Evolutionary conservation across 2,329 filamentous ascomycete species (phyloP), one percentile per base, ranked within the genome.

Genomic region (Tolypocladium cylindrosporum): DNA sequence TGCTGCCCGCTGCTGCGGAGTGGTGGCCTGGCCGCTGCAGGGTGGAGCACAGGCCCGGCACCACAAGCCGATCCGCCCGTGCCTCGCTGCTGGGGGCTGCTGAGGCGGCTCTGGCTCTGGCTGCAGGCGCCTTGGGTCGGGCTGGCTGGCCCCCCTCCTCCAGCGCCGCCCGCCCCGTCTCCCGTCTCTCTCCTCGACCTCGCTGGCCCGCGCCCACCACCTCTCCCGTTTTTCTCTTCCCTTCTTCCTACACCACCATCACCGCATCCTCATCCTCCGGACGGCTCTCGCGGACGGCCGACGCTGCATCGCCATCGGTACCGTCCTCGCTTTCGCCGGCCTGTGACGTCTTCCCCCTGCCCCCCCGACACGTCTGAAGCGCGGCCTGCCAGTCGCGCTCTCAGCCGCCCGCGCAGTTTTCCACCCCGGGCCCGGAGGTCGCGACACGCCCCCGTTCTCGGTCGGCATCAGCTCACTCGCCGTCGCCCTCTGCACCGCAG

Each of bases 11-110:
- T 31, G 48, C 48, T 21, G 48, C 48, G 48, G 48, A 36, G 48
- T 36, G 36, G 48, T 51, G 48, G 48, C 48, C 48, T 51, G 48
- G 48, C 48, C 48, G 48, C 27, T 51, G 48, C 48, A 51, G 54
- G 55, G 60, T 61, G 60, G 60, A 48, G 57, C 58, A 54, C 27
- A 57, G 57, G 57, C 59, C 61, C 58, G 61, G 61, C 59, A 62
- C 55, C 59, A 55, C 60, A 60, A 57, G 61, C 61, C 61, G 61
- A 62, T 62, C 58, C 61, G 58, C 61, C 60, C 60, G 61, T 61
- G 54, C 58, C 50, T 48, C 31, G 24, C 27, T 34, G 55, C 52
- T 24, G 24, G 36, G 37, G 52, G 52, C 31, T 48, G 58, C 60
- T 61, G 58, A 55, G 60, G 60, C 56, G 24, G 27, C 27, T 21